Evolutionary conservation across 176 grass and related monocot genomes (phyloP).

Genomic region (Melocanna baccifera): DNA sequence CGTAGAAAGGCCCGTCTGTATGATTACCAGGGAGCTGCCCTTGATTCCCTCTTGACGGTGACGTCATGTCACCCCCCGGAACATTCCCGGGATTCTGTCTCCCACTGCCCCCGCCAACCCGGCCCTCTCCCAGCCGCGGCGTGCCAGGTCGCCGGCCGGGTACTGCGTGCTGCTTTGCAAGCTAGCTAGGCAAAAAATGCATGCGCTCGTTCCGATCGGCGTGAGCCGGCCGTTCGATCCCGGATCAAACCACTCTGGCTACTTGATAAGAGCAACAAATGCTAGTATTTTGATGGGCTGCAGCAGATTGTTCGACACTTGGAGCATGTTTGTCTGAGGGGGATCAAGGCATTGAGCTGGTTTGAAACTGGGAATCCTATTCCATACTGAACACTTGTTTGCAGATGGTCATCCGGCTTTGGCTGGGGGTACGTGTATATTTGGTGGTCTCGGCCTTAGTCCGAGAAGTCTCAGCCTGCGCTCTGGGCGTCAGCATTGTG

Average conservation of each 20-base stretch:
- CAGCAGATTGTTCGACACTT: too few species aligned
- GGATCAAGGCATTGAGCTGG: neutral
- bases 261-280: neutral
- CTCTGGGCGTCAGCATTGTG: neutral
- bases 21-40: conserved; percentile 25
- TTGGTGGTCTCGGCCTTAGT: neutral
- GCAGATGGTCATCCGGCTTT: neutral
- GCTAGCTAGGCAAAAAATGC: neutral
- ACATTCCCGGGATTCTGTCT: conserved; percentile 54
- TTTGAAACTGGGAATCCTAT: neutral
- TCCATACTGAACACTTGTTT: neutral
- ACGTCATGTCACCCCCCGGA: conserved; percentile 39
- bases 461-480: neutral
- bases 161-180: neutral
- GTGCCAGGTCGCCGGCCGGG: neutral
- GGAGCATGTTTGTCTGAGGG: neutral
- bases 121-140: neutral
- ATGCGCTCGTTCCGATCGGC: neutral
- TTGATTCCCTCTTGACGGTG: neutral
- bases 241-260: neutral
- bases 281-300: neutral
- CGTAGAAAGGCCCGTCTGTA: conserved; percentile 1
- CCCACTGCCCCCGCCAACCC: neutral
- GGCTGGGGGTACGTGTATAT: too few species aligned
- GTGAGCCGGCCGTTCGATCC: neutral